Conservation (phyloP, 2,329 filamentous ascomycete genomes). For the Blumeriella jaapii region DNA sequence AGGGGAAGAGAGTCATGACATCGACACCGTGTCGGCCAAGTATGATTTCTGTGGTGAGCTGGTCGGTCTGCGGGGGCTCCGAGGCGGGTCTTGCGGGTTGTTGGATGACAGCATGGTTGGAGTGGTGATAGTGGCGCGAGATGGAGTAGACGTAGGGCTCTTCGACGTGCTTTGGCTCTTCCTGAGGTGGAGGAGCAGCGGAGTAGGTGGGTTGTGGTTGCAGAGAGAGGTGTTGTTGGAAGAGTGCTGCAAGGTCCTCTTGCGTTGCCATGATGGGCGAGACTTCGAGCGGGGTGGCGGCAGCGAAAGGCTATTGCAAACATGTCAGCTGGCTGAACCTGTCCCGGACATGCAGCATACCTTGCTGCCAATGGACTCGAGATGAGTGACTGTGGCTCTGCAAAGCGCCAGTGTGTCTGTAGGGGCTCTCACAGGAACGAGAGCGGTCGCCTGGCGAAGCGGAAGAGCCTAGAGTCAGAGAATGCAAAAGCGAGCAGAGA, state of each 20-base stretch:
- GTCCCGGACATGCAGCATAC: constrained; percentile 20
- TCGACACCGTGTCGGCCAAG: constrained; percentile 60
- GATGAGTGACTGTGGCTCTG: constrained; percentile 17
- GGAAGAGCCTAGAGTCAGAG: constrained; percentile 23
- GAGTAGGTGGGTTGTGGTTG: constrained; percentile 24
- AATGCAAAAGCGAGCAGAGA: constrained; percentile 16
- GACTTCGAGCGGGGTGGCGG: constrained; percentile 28
- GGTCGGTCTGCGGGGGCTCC: constrained; percentile 38
- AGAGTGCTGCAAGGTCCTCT: constrained; percentile 73
- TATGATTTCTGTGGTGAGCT: constrained; percentile 42
- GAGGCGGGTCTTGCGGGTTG: constrained; percentile 37
- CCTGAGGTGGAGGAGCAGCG: constrained; percentile 21
- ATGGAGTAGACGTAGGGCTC: constrained; percentile 57
- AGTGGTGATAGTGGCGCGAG: constrained; percentile 77
- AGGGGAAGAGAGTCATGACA: constrained; percentile 53
- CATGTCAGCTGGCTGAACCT: constrained; percentile 15
- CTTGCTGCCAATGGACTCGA: constrained; percentile 22
- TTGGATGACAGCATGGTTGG: constrained; percentile 49
- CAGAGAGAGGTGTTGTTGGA: constrained; percentile 65
- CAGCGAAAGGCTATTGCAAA: constrained; percentile 24
- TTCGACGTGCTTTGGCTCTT: constrained; percentile 27
- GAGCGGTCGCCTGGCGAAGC: constrained; percentile 14
- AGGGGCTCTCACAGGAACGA: constrained; percentile 9
- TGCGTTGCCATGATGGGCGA: constrained; percentile 50
- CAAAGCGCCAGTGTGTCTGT: constrained; percentile 18